These are phyloP conservation scores for Magnaporthiopsis incrustans DNA, from an alignment of 2,329 filamentous ascomycete species.

Conservation along the genomic window DNA sequence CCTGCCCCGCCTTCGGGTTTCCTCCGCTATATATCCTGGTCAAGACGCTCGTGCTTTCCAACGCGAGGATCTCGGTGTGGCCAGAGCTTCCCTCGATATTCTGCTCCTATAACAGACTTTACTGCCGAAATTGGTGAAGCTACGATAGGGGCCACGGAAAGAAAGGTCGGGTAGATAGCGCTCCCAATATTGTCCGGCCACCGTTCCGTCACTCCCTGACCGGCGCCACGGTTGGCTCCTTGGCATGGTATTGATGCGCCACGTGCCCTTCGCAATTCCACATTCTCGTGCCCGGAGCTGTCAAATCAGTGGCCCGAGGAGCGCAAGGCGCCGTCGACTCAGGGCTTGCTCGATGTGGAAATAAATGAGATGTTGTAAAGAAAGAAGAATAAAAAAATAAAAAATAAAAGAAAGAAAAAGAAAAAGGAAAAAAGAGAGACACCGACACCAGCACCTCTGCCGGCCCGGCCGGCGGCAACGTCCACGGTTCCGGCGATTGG, in stretches of 20 bases:
- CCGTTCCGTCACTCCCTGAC: too few relatives aligned
- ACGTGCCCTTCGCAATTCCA: background rate
- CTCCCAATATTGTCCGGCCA: background rate
- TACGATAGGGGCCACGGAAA: background rate
- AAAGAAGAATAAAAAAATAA: too few relatives aligned
- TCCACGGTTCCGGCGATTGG: too few relatives aligned
- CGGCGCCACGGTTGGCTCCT: background rate
- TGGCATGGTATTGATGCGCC: background rate
- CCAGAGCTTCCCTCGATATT: background rate
- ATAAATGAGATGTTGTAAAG: too few relatives aligned
- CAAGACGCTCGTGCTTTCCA: too few relatives aligned
- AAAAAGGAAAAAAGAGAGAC: too few relatives aligned
- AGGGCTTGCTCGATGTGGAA: background rate
- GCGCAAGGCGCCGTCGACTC: background rate
- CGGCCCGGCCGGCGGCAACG: too few relatives aligned
- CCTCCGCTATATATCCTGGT: too few relatives aligned
- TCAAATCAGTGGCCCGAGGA: background rate
- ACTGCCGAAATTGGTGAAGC: background rate
- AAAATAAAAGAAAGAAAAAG: too few relatives aligned
- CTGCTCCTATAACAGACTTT: background rate
- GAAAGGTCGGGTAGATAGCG: background rate
- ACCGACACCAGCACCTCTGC: too few relatives aligned
- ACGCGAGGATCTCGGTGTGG: too few relatives aligned
- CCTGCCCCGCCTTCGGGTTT: too few relatives aligned
- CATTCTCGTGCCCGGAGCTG: background rate